These are phyloP conservation scores for Terana coerulea DNA, from an alignment of 768 basidiomycete species.

Conservation along the genomic window DNA sequence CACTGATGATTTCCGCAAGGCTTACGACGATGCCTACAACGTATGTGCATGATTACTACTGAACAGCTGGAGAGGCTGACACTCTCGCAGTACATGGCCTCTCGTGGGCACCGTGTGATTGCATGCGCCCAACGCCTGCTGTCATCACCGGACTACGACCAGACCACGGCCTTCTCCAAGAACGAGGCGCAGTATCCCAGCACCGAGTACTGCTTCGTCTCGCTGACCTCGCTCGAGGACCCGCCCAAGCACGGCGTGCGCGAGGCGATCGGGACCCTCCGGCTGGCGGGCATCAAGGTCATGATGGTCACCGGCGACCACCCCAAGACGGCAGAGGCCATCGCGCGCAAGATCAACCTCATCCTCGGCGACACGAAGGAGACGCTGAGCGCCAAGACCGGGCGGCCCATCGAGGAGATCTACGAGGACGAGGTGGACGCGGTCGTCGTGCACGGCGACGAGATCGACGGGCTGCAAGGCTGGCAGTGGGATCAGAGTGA, in stretches of 20 bases:
- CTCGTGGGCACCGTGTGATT: conserved; percentile 71
- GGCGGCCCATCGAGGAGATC: conserved; percentile 49
- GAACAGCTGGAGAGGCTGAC: conserved; percentile 1
- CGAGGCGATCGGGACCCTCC: conserved; percentile 66
- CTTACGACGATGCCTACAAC: conserved; percentile 60
- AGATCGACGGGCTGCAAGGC: conserved; percentile 60
- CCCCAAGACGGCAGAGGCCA: conserved; percentile 71
- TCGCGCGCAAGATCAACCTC: conserved; percentile 69
- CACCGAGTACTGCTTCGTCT: conserved; percentile 58
- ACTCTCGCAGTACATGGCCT: conserved; percentile 61
- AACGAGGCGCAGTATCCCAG: conserved; percentile 51
- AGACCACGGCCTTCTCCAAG: conserved; percentile 48
- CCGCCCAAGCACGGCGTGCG: conserved; percentile 70
- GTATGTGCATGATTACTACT: conserved; percentile 29
- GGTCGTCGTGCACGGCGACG: conserved; percentile 65
- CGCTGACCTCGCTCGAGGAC: conserved; percentile 65
- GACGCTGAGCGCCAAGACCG: conserved; percentile 53
- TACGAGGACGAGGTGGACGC: conserved; percentile 68
- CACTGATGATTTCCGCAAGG: conserved; percentile 48
- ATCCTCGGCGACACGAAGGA: conserved; percentile 65
- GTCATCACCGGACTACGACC: conserved; percentile 43
- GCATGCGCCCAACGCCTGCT: conserved; percentile 65
- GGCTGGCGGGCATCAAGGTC: conserved; percentile 69
- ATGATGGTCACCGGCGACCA: conserved; percentile 79
- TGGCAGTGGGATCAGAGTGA: conserved; percentile 75